Evolutionary conservation across 208 protist species (phyloP), one percentile per base, ranked within the genome.

Genomic region (Crithidia sp.): DNA sequence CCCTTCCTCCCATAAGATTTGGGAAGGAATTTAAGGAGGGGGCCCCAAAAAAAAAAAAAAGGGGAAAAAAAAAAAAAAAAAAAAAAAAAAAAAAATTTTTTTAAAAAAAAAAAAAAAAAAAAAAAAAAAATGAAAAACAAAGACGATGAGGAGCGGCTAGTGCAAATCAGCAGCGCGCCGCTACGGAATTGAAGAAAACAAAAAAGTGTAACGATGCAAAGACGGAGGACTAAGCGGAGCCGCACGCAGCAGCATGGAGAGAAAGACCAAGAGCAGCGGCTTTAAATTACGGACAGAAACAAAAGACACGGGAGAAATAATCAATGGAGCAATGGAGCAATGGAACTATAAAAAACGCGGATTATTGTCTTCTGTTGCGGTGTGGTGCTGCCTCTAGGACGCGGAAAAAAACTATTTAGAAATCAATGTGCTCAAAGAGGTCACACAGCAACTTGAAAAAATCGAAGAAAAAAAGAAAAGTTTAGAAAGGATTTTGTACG

Each of bases 181-280:
- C 28, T 28, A 28, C 12, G 36, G 10, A 69, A 39, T 3, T 44
- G 52, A 41, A 45, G n/a, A 61, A 44, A 47, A 59, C 3, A 55
- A 17, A 63, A 17, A 63, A 37, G 61, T 66, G 62, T 59, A 16
- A 49, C 12, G 12, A 49, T 13, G 45, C 7, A 49, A 49, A 49
- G 45, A 49, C 9, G 12, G 45, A 13, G 45, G 12, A 49, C 45
- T 13, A 28, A 28, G 28, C 28, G 28, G 28, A 28, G 28, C 28
- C 1, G 28, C 28, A 2, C 28, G 28, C 28, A 28, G 28, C 28
- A 28, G 28, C 28, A 28, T 1, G 28, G 0, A 28, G 28, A 28
- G 28, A 28, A 28, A 28, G 28, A 28, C 28, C 28, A 28, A 28
- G 28, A 28, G 28, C 1, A 28, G 28, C 28, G 28, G 28, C 28